Conservation (phyloP, 352 stramenopile species). For the Globisporangium emineosum region DNA sequence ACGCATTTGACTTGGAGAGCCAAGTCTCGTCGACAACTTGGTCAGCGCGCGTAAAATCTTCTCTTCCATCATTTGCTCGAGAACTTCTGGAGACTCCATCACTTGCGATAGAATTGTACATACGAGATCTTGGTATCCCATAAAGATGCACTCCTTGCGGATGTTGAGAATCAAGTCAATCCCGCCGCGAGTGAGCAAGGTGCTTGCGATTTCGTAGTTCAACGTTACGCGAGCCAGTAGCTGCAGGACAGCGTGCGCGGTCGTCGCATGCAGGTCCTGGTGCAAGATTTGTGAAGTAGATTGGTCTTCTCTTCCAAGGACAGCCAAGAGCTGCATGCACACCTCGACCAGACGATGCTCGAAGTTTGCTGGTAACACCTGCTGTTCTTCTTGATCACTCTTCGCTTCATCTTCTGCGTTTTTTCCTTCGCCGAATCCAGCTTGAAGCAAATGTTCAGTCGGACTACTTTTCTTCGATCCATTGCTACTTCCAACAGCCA, state of each 20-base stretch:
- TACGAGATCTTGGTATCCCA: constrained; percentile 73
- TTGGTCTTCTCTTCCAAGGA: constrained; percentile 3
- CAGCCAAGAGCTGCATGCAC: constrained; percentile 28
- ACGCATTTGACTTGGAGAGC: constrained; percentile 67
- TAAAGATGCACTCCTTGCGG: constrained; percentile 39
- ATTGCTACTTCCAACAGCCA: constrained; percentile 19
- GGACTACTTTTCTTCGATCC: neutral
- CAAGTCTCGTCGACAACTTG: constrained; percentile 73
- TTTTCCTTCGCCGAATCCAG: constrained; percentile 10
- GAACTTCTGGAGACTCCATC: constrained; percentile 76
- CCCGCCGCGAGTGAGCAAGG: constrained; percentile 48
- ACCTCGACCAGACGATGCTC: constrained; percentile 35
- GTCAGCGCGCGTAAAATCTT: constrained; percentile 75
- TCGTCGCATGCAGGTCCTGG: constrained; percentile 23
- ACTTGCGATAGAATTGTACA: constrained; percentile 65
- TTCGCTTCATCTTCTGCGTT: constrained; percentile 14
- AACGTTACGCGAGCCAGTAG: constrained; percentile 63
- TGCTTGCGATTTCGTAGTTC: constrained; percentile 68
- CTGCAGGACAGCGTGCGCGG: constrained; percentile 73
- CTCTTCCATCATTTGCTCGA: constrained; percentile 87
- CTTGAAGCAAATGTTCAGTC: constrained; percentile 8
- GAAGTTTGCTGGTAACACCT: constrained; percentile 21
- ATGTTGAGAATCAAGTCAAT: constrained; percentile 64
- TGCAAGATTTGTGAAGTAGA: neutral
- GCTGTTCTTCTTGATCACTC: constrained; percentile 12